Evolutionary conservation across 1,139 yeast species (phyloP).

Genomic region (Meyerozyma sp.): DNA sequence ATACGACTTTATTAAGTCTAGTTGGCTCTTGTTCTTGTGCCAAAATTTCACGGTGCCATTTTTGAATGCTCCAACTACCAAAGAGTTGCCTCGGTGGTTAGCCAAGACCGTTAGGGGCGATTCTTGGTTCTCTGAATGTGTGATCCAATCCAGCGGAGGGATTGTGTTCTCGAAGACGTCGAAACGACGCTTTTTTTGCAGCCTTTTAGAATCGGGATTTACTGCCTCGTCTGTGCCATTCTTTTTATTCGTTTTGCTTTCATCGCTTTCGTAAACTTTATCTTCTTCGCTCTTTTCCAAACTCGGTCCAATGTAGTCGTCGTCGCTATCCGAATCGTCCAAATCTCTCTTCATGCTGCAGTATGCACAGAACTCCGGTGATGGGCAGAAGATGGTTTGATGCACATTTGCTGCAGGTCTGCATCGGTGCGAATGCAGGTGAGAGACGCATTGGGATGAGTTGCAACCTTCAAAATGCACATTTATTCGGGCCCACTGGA

Average conservation of each 20-base stretch:
- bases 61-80: constrained; percentile 28
- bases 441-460: not conserved
- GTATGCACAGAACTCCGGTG: not conserved
- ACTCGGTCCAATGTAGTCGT: not conserved
- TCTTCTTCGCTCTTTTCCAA: not conserved
- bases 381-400: not conserved
- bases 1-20: constrained; percentile 34
- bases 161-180: not conserved
- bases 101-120: not conserved
- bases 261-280: not conserved
- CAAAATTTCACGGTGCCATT: constrained; percentile 42
- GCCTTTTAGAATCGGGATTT: not conserved
- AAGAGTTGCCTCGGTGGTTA: not conserved
- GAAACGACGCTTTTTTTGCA: not conserved
- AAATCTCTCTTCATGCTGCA: not conserved
- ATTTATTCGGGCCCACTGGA: constrained; percentile 11
- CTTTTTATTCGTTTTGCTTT: not conserved
- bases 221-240: not conserved
- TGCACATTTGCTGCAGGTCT: not conserved
- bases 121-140: not conserved
- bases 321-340: not conserved
- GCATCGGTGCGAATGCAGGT: not conserved
- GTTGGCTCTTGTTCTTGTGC: constrained; percentile 15
- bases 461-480: not conserved
- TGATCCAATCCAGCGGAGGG: not conserved